Conservation (phyloP, 2,329 filamentous ascomycete genomes). For the Verticillium zaregamsianum region DNA sequence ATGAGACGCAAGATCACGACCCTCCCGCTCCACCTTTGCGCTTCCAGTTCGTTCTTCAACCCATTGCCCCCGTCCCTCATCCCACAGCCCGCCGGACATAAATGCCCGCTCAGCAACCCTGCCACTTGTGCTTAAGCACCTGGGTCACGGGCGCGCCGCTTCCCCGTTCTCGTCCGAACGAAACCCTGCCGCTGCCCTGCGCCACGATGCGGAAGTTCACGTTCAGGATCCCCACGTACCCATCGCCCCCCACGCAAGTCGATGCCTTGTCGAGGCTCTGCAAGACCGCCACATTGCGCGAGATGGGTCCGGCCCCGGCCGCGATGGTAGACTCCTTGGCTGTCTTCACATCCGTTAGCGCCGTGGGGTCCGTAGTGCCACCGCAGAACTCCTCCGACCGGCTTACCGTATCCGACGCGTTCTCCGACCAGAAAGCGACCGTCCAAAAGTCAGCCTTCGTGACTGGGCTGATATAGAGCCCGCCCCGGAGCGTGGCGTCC, state of each 20-base stretch:
- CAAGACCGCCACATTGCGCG: constrained; percentile 8
- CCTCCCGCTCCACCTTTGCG: neutral
- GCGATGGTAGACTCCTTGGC: constrained; percentile 7
- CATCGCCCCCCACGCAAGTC: constrained; percentile 7
- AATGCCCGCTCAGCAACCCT: constrained; percentile 2
- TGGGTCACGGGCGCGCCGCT: constrained; percentile 7
- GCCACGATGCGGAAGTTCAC: constrained; percentile 12
- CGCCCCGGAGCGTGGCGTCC: constrained; percentile 7
- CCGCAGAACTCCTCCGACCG: neutral
- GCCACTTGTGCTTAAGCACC: constrained; percentile 6
- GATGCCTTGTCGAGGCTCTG: constrained; percentile 8
- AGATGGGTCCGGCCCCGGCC: constrained; percentile 1
- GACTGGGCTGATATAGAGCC: constrained; percentile 8
- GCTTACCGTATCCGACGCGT: constrained; percentile 6
- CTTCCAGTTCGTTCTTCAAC: neutral
- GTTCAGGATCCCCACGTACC: constrained; percentile 13
- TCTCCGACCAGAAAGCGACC: constrained; percentile 9
- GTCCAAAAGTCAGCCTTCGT: constrained; percentile 7
- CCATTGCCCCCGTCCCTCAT: neutral
- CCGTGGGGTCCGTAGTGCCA: neutral
- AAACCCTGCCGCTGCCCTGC: constrained; percentile 2
- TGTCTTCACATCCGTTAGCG: neutral
- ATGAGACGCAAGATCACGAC: neutral
- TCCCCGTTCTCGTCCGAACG: constrained; percentile 9
- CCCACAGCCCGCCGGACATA: neutral